These are phyloP conservation scores for Acer negundo DNA, from an alignment of 345 rosid genomes.

Conservation along the genomic window DNA sequence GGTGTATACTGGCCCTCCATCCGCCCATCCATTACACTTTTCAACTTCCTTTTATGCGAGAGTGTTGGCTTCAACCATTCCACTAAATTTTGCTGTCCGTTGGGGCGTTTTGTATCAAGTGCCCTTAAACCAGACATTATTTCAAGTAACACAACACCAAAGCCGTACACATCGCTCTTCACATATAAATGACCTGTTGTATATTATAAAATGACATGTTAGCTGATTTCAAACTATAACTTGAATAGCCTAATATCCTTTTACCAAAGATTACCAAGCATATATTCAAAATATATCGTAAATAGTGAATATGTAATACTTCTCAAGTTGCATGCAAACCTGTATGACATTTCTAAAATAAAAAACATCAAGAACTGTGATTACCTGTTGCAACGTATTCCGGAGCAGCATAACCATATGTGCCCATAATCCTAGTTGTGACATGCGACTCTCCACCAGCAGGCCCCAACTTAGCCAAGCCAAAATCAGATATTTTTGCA, in stretches of 20 bases:
- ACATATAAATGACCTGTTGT: slow-evolving; percentile 60
- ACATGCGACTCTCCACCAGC: slow-evolving; percentile 54
- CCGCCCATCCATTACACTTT: slow-evolving; percentile 42
- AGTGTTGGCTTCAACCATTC: slow-evolving; percentile 57
- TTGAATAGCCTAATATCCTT: background rate
- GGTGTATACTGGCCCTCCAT: slow-evolving; percentile 52
- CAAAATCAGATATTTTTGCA: slow-evolving; percentile 70
- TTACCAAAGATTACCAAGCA: background rate
- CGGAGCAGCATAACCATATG: slow-evolving; percentile 63
- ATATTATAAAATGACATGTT: background rate
- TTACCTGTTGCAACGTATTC: slow-evolving; percentile 72
- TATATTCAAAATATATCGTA: background rate
- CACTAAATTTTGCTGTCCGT: slow-evolving; percentile 47
- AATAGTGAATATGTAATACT: background rate
- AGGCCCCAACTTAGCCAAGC: slow-evolving; percentile 73
- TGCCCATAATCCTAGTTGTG: slow-evolving; percentile 48
- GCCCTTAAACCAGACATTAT: slow-evolving; percentile 55
- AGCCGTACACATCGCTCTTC: slow-evolving; percentile 72
- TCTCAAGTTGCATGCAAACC: background rate
- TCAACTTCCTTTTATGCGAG: slow-evolving; percentile 43
- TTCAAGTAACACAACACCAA: slow-evolving; percentile 64
- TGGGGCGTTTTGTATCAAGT: slow-evolving; percentile 41
- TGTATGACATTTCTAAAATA: background rate
- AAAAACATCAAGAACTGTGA: background rate
- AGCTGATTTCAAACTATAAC: background rate